phyloP scores from a whole-genome alignment of 2,329 filamentous ascomycete species.

The Zasmidium cellare region DNA sequence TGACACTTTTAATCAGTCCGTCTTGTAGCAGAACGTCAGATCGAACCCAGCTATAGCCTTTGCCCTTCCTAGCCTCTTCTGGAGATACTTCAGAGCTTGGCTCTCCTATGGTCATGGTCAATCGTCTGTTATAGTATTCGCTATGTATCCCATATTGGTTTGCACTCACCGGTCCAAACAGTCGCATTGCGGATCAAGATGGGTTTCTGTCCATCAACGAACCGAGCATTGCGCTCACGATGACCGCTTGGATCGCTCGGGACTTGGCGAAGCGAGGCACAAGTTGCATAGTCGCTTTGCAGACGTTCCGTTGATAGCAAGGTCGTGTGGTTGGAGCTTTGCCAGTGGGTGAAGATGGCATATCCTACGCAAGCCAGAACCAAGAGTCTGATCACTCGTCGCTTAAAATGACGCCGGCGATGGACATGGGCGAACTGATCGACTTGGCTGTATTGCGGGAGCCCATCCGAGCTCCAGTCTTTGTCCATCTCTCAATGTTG shows the following conservation, averaged over 20 bases:
- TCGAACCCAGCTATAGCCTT: constrained; percentile 60
- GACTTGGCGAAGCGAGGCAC: constrained; percentile 55
- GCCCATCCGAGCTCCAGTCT: neutral
- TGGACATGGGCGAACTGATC: constrained; percentile 1
- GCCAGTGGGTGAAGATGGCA: constrained; percentile 1
- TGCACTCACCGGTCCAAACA: constrained; percentile 55
- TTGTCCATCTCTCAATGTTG: constrained; percentile 4
- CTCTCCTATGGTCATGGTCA: constrained; percentile 43
- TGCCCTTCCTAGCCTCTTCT: constrained; percentile 58
- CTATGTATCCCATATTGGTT: neutral
- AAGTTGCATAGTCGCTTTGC: constrained; percentile 56
- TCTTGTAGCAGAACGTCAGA: constrained; percentile 63
- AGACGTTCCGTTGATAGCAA: constrained; percentile 60
- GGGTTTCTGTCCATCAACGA: constrained; percentile 58
- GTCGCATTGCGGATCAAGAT: constrained; percentile 67
- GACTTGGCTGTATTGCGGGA: neutral
- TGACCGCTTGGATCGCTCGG: constrained; percentile 58
- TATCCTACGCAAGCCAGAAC: neutral
- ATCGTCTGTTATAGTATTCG: neutral
- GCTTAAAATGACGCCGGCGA: neutral
- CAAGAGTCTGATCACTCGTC: neutral
- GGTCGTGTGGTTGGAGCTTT: constrained; percentile 41
- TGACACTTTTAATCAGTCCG: constrained; percentile 61
- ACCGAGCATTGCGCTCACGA: constrained; percentile 62
- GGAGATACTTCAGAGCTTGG: constrained; percentile 53